Conservation (phyloP, 306 rosid genomes). For the Adenanthera pavonina region DNA sequence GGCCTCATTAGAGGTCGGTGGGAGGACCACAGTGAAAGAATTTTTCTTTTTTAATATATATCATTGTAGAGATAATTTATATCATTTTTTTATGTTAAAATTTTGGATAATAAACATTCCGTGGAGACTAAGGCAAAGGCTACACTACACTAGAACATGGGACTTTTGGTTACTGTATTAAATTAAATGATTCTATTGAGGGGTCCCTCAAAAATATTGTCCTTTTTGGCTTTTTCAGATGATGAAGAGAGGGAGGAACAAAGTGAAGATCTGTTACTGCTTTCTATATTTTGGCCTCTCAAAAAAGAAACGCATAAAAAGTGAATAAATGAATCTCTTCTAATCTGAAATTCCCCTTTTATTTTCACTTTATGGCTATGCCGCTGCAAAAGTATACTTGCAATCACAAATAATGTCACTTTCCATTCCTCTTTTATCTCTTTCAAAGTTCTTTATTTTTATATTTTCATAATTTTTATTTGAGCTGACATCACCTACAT, state of each 20-base stretch:
- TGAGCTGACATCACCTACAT: background rate
- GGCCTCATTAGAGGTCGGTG: background rate
- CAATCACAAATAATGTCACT: slow-evolving; percentile 33
- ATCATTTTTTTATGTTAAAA: background rate
- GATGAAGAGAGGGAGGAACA: slow-evolving; percentile 46
- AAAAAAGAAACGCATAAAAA: slow-evolving; percentile 34
- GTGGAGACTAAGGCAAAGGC: background rate
- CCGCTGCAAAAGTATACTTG: slow-evolving; percentile 40
- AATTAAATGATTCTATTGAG: slow-evolving; percentile 37
- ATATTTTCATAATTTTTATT: background rate
- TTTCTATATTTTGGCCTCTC: slow-evolving; percentile 51
- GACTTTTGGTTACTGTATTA: slow-evolving; percentile 43
- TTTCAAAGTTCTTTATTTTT: background rate
- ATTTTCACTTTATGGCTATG: background rate
- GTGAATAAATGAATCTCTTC: slow-evolving; percentile 43
- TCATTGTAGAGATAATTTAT: background rate
- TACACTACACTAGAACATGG: background rate
- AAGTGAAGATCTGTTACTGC: slow-evolving; percentile 44
- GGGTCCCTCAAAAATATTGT: slow-evolving; percentile 54
- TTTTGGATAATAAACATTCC: background rate
- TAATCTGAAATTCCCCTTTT: background rate
- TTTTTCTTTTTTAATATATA: background rate
- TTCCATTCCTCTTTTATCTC: background rate
- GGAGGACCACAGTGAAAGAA: background rate
- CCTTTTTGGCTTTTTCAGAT: slow-evolving; percentile 40